Percentiles rank a stretch among this genome's conserved stretches.
These are phyloP conservation scores for Thalassiosira hispida DNA, from an alignment of 352 stramenopile genomes.

Conservation along the genomic window DNA sequence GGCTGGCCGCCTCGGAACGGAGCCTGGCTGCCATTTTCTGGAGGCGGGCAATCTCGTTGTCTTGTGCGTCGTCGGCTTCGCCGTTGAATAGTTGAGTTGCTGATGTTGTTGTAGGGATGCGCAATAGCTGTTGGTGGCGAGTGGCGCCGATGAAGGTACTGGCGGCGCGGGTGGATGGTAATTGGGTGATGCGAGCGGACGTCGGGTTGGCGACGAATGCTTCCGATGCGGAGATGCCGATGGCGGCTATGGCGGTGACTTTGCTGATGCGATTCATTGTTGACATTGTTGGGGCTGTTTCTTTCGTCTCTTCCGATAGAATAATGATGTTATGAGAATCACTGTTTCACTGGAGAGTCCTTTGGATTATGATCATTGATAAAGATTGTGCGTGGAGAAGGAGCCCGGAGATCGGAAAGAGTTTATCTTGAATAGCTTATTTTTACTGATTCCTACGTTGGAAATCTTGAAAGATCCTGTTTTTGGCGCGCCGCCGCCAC, in stretches of 20 bases:
- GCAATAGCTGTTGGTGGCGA: background rate
- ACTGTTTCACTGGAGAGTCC: too few relatives aligned
- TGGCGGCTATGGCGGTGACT: constrained; percentile 11
- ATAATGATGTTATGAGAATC: background rate
- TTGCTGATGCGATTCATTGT: constrained; percentile 21
- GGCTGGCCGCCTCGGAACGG: constrained; percentile 76
- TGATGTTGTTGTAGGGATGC: background rate
- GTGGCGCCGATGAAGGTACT: background rate
- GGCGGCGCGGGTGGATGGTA: constrained; percentile 7
- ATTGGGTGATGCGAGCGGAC: background rate
- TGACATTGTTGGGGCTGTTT: background rate
- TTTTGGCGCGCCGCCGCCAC: too few relatives aligned
- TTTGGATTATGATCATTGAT: too few relatives aligned
- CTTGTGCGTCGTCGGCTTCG: constrained; percentile 41
- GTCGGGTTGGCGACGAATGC: constrained; percentile 18
- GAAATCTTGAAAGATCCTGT: constrained; percentile 1
- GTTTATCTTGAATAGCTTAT: too few relatives aligned
- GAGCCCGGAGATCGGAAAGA: too few relatives aligned
- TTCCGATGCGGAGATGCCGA: constrained; percentile 9
- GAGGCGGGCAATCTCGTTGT: constrained; percentile 78
- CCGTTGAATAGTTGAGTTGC: constrained; percentile 9
- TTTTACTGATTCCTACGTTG: constrained; percentile 7
- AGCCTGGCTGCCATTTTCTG: constrained; percentile 75
- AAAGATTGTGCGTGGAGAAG: too few relatives aligned
- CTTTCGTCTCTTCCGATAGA: background rate